These are phyloP conservation scores for Skeletonema grethae DNA, from an alignment of 108 stramenopile genomes.

Conservation along the genomic window DNA sequence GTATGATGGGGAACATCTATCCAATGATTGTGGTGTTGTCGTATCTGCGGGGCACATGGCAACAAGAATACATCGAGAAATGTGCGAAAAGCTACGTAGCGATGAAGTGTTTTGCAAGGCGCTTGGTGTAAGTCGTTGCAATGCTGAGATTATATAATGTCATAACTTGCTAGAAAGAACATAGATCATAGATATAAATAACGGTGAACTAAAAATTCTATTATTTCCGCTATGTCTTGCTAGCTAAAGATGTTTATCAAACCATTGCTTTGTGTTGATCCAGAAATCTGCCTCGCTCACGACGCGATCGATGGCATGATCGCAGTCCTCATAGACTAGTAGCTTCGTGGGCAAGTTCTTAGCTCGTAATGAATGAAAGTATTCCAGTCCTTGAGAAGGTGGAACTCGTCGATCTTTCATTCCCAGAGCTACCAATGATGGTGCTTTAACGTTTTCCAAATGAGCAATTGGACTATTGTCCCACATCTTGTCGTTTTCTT, in stretches of 20 bases:
- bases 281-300: slow-evolving; percentile 79
- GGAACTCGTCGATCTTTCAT: slow-evolving; percentile 77
- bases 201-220: background rate
- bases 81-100: slow-evolving; percentile 22
- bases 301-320: slow-evolving; percentile 76
- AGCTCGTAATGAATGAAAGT: slow-evolving; percentile 73
- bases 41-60: slow-evolving; percentile 40
- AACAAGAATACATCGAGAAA: slow-evolving; percentile 25
- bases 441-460: slow-evolving; percentile 74
- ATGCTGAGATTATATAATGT: background rate
- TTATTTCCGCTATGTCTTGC: no score
- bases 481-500: slow-evolving; percentile 64
- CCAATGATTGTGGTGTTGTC: slow-evolving; percentile 42
- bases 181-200: background rate
- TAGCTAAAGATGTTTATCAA: slow-evolving; percentile 64
- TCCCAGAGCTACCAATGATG: slow-evolving; percentile 87
- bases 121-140: slow-evolving; percentile 4
- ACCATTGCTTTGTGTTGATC: slow-evolving; percentile 78
- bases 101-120: slow-evolving; percentile 28
- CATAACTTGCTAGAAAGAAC: background rate
- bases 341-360: slow-evolving; percentile 64
- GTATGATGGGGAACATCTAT: slow-evolving; percentile 37
- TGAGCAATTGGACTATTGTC: slow-evolving; percentile 71
- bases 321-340: slow-evolving; percentile 74
- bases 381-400: slow-evolving; percentile 77